Conservation (phyloP, 306 rosid genomes). For the Cicer chorassanicum region DNA sequence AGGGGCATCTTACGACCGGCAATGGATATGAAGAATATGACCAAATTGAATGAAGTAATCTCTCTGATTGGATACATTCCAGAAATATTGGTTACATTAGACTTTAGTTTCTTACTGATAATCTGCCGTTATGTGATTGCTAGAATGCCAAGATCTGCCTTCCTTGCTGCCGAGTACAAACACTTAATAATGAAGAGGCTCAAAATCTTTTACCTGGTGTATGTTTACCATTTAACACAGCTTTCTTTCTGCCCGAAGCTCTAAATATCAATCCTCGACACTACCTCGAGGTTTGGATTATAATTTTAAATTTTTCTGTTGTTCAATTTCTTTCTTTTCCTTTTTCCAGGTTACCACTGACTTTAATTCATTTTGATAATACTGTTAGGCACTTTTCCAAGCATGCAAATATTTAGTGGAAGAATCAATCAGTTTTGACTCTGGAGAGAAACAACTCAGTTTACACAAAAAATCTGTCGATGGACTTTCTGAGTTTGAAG, state of each 20-base stretch:
- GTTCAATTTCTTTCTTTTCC: neutral
- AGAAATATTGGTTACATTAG: slow-evolving; percentile 23
- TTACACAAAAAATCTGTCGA: slow-evolving; percentile 62
- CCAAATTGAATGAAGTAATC: slow-evolving; percentile 63
- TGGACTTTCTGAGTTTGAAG: slow-evolving; percentile 70
- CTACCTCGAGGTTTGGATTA: slow-evolving; percentile 72
- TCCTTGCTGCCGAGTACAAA: slow-evolving; percentile 76
- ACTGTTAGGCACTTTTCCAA: slow-evolving; percentile 68
- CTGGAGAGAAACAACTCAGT: slow-evolving; percentile 58
- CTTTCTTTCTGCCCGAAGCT: slow-evolving; percentile 88
- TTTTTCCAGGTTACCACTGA: neutral
- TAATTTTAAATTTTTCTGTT: neutral
- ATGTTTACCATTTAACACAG: slow-evolving; percentile 57
- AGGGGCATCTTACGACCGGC: slow-evolving; percentile 96
- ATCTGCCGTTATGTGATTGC: slow-evolving; percentile 42
- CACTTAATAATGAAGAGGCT: slow-evolving; percentile 58
- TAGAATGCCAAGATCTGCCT: slow-evolving; percentile 81
- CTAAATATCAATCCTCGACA: slow-evolving; percentile 67
- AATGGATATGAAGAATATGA: slow-evolving; percentile 66
- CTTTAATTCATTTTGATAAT: slow-evolving; percentile 30
- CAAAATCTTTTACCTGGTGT: slow-evolving; percentile 67
- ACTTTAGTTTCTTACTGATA: slow-evolving; percentile 32
- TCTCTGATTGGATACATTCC: slow-evolving; percentile 39
- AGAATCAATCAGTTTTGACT: slow-evolving; percentile 52
- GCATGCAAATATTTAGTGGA: slow-evolving; percentile 70